phyloP scores from a whole-genome alignment of 2,329 filamentous ascomycete species.

The Dryadomyces sulphureus region DNA sequence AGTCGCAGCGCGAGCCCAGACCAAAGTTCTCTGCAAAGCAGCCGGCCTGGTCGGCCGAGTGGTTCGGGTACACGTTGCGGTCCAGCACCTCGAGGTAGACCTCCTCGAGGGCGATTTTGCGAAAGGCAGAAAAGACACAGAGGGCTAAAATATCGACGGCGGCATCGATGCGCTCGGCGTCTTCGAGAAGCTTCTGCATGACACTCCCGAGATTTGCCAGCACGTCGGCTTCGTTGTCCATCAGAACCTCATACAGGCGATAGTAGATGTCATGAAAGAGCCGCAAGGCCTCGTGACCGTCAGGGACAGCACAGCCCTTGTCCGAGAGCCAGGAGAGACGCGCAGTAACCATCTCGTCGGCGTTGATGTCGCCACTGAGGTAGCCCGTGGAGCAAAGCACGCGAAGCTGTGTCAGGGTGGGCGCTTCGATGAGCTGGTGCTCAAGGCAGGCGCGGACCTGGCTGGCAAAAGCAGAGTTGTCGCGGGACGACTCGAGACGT shows the following conservation, averaged over 20 bases:
- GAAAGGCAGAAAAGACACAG: conserved; percentile 34
- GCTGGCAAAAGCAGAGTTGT: conserved; percentile 13
- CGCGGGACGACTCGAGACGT: conserved; percentile 10
- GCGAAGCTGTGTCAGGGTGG: conserved; percentile 23
- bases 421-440: conserved; percentile 21
- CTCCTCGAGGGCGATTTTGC: conserved; percentile 37
- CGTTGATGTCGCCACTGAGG: conserved; percentile 21
- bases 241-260: conserved; percentile 10
- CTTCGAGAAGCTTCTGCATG: conserved; percentile 1
- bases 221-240: conserved; percentile 11
- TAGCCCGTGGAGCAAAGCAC: conserved; percentile 23
- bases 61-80: conserved; percentile 38
- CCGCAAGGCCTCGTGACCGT: conserved; percentile 16
- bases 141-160: conserved; percentile 32
- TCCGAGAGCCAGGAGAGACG: conserved; percentile 26
- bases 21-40: conserved; percentile 42
- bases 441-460: conserved; percentile 19
- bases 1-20: conserved; percentile 39
- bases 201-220: background rate
- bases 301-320: conserved; percentile 21
- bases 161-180: conserved; percentile 1
- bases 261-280: conserved; percentile 23
- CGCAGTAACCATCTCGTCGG: conserved; percentile 20
- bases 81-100: conserved; percentile 41
- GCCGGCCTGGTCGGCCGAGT: conserved; percentile 39